phyloP scores from a whole-genome alignment of 1,139 yeast species.

The Kluyveromyces marxianus region DNA sequence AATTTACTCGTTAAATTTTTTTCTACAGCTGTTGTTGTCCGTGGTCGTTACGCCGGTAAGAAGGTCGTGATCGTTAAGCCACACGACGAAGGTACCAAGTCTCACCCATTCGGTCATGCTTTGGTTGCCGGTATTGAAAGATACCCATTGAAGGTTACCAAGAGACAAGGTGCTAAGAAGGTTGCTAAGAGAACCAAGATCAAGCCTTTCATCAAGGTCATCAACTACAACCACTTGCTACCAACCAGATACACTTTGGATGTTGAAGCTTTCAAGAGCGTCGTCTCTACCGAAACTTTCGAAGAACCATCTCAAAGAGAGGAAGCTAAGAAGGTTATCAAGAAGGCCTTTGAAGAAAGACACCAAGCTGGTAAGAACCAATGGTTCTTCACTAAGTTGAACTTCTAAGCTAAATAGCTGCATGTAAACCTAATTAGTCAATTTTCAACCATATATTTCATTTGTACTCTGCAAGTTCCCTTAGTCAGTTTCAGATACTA shows the following conservation, averaged over 20 bases:
- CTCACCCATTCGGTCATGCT: conserved; percentile 99
- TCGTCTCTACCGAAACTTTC: conserved; percentile 88
- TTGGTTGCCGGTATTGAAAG: conserved; percentile 99
- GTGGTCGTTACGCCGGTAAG: conserved; percentile 99
- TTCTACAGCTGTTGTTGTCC: conserved; percentile 86
- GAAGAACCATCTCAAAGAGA: conserved; percentile 98
- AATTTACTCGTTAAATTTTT: conserved; percentile 1
- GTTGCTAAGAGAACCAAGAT: conserved; percentile 95
- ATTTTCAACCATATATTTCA: conserved; percentile 8
- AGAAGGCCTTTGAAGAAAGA: conserved; percentile 99
- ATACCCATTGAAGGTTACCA: conserved; percentile 96
- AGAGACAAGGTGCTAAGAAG: conserved; percentile 93
- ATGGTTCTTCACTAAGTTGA: conserved; percentile 99
- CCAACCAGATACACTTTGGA: conserved; percentile 99
- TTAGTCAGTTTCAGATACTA: neutral
- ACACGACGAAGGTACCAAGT: conserved; percentile 97
- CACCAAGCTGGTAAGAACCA: conserved; percentile 99
- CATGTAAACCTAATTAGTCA: conserved; percentile 10
- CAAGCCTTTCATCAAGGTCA: conserved; percentile 98
- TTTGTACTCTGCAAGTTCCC: conserved; percentile 3
- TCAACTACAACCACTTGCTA: conserved; percentile 99
- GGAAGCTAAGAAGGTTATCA: conserved; percentile 98
- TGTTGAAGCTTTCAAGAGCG: conserved; percentile 90
- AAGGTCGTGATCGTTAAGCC: conserved; percentile 99
- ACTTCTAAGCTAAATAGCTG: conserved; percentile 55